Evolutionary conservation across 2,329 filamentous ascomycete genomes (phyloP).

Genomic region (Aspergillus proliferans): DNA sequence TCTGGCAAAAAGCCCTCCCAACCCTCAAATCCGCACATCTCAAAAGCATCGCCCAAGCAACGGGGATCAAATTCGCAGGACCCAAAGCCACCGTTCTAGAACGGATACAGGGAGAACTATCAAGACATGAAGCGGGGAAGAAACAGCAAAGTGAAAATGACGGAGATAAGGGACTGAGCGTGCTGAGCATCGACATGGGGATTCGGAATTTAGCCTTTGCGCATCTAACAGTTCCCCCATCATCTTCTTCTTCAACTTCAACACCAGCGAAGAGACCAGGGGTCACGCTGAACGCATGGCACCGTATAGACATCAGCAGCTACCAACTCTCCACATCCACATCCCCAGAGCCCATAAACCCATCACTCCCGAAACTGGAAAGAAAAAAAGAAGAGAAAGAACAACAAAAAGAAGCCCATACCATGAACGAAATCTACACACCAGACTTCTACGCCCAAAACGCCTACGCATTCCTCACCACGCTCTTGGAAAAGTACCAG

Average conservation of each 20-base stretch:
- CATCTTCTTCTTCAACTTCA: background rate
- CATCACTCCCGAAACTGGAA: background rate
- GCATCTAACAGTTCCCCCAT: conserved; percentile 44
- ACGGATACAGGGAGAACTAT: background rate
- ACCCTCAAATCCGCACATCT: conserved; percentile 49
- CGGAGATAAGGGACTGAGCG: conserved; percentile 33
- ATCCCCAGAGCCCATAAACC: background rate
- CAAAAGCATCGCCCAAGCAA: conserved; percentile 52
- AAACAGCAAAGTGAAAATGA: background rate
- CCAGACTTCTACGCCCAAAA: conserved; percentile 49
- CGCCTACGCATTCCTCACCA: conserved; percentile 51
- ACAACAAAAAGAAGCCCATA: background rate
- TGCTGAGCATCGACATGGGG: conserved; percentile 79
- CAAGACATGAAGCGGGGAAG: background rate
- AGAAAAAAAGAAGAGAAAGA: background rate
- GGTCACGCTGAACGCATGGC: conserved; percentile 36
- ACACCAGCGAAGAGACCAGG: conserved; percentile 2
- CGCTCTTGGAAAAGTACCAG: conserved; percentile 43
- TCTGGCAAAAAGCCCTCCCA: conserved; percentile 25
- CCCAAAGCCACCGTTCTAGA: conserved; percentile 43
- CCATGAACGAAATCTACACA: conserved; percentile 6
- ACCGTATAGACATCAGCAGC: conserved; percentile 27
- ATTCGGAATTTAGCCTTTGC: conserved; percentile 75
- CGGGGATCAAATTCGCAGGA: conserved; percentile 54
- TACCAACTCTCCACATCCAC: background rate